Conservation (phyloP, 352 stramenopile species). For the Globisporangium nodosum region DNA sequence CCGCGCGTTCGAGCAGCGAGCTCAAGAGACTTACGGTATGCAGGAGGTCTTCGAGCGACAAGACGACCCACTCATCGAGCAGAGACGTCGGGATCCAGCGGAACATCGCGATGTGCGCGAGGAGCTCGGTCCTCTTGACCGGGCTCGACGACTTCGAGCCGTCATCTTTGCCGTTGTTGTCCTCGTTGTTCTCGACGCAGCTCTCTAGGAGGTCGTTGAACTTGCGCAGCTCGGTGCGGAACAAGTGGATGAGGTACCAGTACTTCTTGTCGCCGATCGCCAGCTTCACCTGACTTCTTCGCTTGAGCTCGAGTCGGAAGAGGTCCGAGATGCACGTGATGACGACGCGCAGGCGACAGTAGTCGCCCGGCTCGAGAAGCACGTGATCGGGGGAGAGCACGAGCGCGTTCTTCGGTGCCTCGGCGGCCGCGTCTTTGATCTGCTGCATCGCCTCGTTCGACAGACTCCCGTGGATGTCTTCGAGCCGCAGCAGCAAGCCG, state of each 20-base stretch:
- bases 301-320: constrained; percentile 46
- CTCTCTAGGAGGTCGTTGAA: constrained; percentile 28
- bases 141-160: neutral
- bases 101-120: constrained; percentile 25
- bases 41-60: constrained; percentile 44
- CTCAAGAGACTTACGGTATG: constrained; percentile 26
- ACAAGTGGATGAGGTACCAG: constrained; percentile 32
- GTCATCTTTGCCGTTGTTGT: constrained; percentile 6
- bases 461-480: constrained; percentile 38
- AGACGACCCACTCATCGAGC: constrained; percentile 47
- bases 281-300: constrained; percentile 23
- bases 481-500: constrained; percentile 37
- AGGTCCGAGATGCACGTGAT: constrained; percentile 38
- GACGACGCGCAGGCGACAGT: constrained; percentile 24
- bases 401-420: neutral
- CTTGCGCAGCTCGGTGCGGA: constrained; percentile 33
- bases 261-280: constrained; percentile 49
- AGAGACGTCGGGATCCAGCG: constrained; percentile 33
- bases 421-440: constrained; percentile 8
- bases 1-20: constrained; percentile 13
- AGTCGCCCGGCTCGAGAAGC: constrained; percentile 6
- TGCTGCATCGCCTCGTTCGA: constrained; percentile 27
- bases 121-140: constrained; percentile 9
- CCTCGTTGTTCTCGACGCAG: neutral
- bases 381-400: constrained; percentile 7